Evolutionary conservation across 768 basidiomycete species (phyloP).

Genomic region (Tylopilus plumbeoviolaceoides): DNA sequence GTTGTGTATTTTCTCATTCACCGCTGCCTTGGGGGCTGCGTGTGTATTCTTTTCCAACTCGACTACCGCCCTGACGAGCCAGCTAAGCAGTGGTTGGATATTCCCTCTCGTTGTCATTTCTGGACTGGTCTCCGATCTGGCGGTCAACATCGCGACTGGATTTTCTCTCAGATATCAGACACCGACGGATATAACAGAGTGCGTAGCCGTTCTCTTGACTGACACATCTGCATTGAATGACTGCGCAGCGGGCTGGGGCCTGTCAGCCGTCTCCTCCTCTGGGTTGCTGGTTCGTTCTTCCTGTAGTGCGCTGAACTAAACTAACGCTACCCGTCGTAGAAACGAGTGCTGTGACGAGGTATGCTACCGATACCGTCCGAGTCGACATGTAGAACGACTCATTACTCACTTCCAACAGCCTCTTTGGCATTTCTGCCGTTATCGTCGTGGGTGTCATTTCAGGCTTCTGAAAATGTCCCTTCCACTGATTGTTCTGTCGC

Average conservation of each 20-base stretch:
- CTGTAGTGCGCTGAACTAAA: neutral
- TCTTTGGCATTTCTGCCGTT: slow-evolving; percentile 5
- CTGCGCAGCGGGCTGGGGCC: slow-evolving; percentile 3
- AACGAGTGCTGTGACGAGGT: slow-evolving; percentile 15
- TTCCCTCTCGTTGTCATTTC: slow-evolving; percentile 16
- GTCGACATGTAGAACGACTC: neutral
- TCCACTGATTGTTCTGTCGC: neutral
- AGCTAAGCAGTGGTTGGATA: slow-evolving; percentile 14
- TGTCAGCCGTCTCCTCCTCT: neutral
- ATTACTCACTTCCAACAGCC: neutral
- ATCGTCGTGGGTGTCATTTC: slow-evolving; percentile 10
- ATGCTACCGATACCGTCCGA: neutral
- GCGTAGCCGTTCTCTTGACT: neutral
- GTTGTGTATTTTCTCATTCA: slow-evolving; percentile 19
- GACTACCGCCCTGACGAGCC: slow-evolving; percentile 1
- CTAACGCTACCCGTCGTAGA: slow-evolving; percentile 14
- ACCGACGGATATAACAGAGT: slow-evolving; percentile 4
- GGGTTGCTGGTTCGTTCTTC: slow-evolving; percentile 12
- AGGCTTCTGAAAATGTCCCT: neutral
- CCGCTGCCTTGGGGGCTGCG: slow-evolving; percentile 19
- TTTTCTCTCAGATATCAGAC: slow-evolving; percentile 9
- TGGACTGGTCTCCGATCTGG: slow-evolving; percentile 18
- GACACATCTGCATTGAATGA: neutral
- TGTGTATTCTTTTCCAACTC: slow-evolving; percentile 13
- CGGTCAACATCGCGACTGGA: slow-evolving; percentile 4